Percentiles rank a stretch among this genome's conserved stretches.
These are phyloP conservation scores for Ascochyta fabae DNA, from an alignment of 2,329 filamentous ascomycete species.

Conservation along the genomic window DNA sequence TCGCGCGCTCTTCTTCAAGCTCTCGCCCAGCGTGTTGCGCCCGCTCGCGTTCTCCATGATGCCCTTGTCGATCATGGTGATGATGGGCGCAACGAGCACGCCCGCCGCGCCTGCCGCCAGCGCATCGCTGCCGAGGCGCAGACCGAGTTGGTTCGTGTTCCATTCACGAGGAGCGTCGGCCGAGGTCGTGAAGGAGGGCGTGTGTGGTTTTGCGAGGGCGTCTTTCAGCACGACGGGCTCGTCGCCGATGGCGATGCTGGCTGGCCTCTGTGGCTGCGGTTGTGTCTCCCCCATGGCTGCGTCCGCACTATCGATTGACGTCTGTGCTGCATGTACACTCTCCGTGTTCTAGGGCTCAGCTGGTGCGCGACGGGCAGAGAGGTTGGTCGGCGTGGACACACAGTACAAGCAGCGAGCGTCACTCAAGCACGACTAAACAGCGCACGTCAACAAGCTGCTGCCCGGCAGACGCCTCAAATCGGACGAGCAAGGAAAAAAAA, in stretches of 20 bases:
- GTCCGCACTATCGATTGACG: conserved; percentile 34
- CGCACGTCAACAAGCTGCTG: no score
- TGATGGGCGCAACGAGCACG: conserved; percentile 78
- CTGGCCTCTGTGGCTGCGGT: conserved; percentile 5
- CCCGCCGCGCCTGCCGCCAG: conserved; percentile 74
- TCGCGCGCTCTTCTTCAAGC: conserved; percentile 64
- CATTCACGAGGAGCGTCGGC: conserved; percentile 52
- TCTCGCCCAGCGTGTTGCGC: conserved; percentile 64
- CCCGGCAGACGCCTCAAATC: no score
- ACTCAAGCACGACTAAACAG: no score
- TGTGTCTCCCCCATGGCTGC: conserved; percentile 39
- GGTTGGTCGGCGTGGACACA: no score
- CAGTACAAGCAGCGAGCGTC: no score
- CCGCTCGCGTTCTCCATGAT: conserved; percentile 86
- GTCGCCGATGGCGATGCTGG: conserved; percentile 2
- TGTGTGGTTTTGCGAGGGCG: background rate
- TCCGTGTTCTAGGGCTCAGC: background rate
- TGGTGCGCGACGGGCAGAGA: background rate
- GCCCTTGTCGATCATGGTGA: conserved; percentile 82
- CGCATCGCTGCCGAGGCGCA: conserved; percentile 71
- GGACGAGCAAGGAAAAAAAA: background rate
- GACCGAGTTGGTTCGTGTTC: conserved; percentile 77
- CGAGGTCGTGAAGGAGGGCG: background rate
- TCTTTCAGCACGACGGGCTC: conserved; percentile 9
- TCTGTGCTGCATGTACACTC: conserved; percentile 38